These are phyloP conservation scores for Rhododendron ovatum DNA, from an alignment of 148 eudicot species.

Conservation along the genomic window DNA sequence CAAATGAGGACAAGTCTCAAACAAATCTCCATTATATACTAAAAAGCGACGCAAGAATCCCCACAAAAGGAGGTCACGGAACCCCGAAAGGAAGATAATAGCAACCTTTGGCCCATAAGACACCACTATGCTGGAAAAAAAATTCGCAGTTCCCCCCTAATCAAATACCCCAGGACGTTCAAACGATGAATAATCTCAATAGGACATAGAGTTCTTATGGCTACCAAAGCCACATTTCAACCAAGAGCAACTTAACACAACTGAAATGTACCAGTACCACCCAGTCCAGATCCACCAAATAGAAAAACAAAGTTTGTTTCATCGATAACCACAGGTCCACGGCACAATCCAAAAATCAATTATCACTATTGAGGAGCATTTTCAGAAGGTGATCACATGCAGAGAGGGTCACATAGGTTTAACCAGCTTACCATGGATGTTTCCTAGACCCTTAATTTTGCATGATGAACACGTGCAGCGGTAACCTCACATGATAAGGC, in stretches of 20 bases:
- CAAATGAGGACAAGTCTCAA: background rate
- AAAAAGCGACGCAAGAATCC: background rate
- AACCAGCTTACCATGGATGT: background rate
- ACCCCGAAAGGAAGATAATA: background rate
- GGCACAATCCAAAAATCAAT: background rate
- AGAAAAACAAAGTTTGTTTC: background rate
- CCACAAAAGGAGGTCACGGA: background rate
- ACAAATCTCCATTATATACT: background rate
- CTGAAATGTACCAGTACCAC: background rate
- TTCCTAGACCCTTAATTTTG: background rate
- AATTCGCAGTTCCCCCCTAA: background rate
- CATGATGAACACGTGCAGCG: background rate
- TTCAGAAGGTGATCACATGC: background rate
- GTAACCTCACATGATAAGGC: background rate
- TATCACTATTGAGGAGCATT: background rate
- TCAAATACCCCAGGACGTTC: background rate
- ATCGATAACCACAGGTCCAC: background rate
- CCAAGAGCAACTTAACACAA: background rate
- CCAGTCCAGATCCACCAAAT: background rate
- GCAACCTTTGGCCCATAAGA: background rate
- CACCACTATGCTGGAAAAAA: background rate
- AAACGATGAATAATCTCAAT: background rate
- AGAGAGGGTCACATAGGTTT: background rate
- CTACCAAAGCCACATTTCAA: background rate
- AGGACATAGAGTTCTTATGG: background rate